Conservation (phyloP, 139 green algal species). For the Spirogloea muscicola region DNA sequence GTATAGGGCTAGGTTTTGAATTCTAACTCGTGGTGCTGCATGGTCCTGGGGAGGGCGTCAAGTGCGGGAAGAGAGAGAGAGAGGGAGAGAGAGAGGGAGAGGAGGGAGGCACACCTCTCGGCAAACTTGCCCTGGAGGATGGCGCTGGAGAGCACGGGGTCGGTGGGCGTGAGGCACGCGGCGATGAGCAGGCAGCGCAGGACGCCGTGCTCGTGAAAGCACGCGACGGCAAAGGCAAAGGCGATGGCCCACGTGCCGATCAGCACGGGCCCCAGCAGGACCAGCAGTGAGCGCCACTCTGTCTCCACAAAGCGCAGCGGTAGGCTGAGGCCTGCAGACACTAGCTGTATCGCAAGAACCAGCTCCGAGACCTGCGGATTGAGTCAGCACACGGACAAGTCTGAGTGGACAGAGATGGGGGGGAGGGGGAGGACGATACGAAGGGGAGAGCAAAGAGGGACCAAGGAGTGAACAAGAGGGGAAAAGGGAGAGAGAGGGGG, state of each 20-base stretch:
- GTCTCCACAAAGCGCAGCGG: constrained; percentile 21
- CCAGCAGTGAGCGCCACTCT: constrained; percentile 16
- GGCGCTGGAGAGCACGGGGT: constrained; percentile 24
- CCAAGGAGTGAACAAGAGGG: too few relatives aligned
- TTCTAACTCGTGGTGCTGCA: too few relatives aligned
- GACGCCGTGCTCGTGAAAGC: background rate
- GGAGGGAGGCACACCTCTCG: too few relatives aligned
- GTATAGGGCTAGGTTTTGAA: too few relatives aligned
- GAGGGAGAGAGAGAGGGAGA: too few relatives aligned
- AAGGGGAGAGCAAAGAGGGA: too few relatives aligned
- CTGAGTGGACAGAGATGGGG: too few relatives aligned
- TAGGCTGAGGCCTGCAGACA: background rate
- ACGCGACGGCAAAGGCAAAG: constrained; percentile 3
- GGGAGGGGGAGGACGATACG: too few relatives aligned
- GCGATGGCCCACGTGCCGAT: constrained; percentile 16
- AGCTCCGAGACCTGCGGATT: constrained; percentile 18
- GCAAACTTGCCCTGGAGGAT: constrained; percentile 27
- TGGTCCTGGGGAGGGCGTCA: background rate
- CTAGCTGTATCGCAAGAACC: constrained; percentile 24
- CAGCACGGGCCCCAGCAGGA: constrained; percentile 22
- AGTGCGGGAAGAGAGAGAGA: background rate
- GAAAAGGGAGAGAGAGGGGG: too few relatives aligned
- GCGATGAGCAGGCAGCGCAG: constrained; percentile 18
- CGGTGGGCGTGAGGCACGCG: constrained; percentile 32
- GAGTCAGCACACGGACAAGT: too few relatives aligned